Base-by-base conservation (phyloP, 345 rosid species). In the Odontarrhena argentea region DNA sequence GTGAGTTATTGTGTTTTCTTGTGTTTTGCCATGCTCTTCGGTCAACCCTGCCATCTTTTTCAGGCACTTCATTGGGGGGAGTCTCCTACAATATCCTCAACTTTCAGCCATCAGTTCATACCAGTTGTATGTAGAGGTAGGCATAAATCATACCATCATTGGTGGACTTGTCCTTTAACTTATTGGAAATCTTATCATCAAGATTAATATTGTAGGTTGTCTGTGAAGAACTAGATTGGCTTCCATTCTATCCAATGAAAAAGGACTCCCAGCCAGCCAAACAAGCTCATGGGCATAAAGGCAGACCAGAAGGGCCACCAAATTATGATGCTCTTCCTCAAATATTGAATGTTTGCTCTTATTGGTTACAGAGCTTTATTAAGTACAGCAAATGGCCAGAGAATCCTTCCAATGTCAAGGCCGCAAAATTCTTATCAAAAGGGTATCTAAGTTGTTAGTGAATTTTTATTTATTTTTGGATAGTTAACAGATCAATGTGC, bases 361-460 rank as follows among this genome's bases (percentile, higher is more conserved):
- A 91, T 73, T 94, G 99, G 99, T 78, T 87, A 64, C 95, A 85
- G 79, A 88, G 93, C 83, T 88, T 88, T 79, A 88, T 91, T 67
- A 94, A 91, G 78, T 87, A 91, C 72, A 94, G 97, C 77, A 83
- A 80, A 85, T 91, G 99, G 99, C 82, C 87, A 79, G 91, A 91
- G 81, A 83, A 67, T 75, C 95, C 89, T 67, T 83, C 88, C 44
- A 88, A 87, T 73, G 85, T 91, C 51, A 94, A 94, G 85, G 95
- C 97, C 25, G 88, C 92, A 2, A 83, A 70, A 68, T 94, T 91
- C 78, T 76, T 94, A 65, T 94, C 96, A 28, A 84, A 73, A 65
- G 99, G 97, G 99, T 93, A 85, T 57, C 69, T 46, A 66, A 37
- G 63, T 67, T 60, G 5, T 49, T 7, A 18, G 22, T 18, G 22